A percentile compares a stretch with the other conserved stretches of the same genome.
Conservation (phyloP, 495 filamentous ascomycete genomes). For the Penicillium chermesinum region DNA sequence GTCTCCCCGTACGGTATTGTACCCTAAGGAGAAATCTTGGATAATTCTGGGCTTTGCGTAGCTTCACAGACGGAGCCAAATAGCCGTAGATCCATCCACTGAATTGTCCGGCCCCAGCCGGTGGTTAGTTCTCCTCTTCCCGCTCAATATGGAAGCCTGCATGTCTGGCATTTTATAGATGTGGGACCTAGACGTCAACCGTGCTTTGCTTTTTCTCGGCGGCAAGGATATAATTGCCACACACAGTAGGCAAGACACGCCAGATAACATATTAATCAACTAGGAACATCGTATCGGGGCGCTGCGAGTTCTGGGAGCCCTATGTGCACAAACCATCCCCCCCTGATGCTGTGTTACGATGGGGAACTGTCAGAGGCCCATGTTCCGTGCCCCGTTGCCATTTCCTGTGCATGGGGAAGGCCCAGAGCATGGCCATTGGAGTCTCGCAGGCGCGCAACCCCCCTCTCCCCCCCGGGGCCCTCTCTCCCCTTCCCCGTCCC, state of each 20-base stretch:
- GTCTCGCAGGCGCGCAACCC: too few species aligned
- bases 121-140: not conserved
- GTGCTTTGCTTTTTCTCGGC: not conserved
- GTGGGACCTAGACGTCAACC: not conserved
- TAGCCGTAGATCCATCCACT: too few species aligned
- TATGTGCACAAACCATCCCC: not conserved
- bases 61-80: too few species aligned
- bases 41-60: too few species aligned
- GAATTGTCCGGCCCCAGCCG: too few species aligned
- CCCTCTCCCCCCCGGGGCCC: too few species aligned
- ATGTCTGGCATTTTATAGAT: not conserved
- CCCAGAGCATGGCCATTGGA: slow-evolving; percentile 3
- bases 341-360: not conserved
- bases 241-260: too few species aligned
- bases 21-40: too few species aligned
- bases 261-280: too few species aligned
- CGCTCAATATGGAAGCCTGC: not conserved
- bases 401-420: not conserved
- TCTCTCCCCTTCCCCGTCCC: too few species aligned
- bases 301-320: too few species aligned
- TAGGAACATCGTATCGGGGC: too few species aligned
- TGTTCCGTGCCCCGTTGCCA: not conserved
- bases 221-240: not conserved
- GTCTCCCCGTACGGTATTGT: not conserved
- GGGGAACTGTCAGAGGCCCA: not conserved